These are phyloP conservation scores for Wickerhamiella infanticola DNA, from an alignment of 1,139 yeast genomes.

Conservation along the genomic window DNA sequence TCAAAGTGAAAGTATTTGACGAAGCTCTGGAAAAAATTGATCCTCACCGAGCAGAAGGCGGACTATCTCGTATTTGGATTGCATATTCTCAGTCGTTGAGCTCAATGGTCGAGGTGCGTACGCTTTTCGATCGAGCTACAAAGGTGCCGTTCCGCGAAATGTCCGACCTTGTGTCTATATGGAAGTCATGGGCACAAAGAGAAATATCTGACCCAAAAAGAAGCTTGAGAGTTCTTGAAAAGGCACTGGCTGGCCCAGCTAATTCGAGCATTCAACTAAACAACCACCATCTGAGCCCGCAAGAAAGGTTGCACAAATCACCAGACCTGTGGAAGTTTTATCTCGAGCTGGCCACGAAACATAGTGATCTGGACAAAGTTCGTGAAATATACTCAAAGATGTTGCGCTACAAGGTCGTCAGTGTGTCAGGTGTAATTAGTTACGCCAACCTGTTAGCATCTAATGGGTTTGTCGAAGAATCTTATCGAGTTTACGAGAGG, in stretches of 20 bases:
- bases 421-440: neutral
- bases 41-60: slow-evolving; percentile 1
- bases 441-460: neutral
- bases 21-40: slow-evolving; percentile 7
- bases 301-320: slow-evolving; percentile 1
- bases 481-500: slow-evolving; percentile 1
- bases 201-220: neutral
- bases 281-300: slow-evolving; percentile 1
- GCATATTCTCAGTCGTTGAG: slow-evolving; percentile 2
- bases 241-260: slow-evolving; percentile 1
- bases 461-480: neutral
- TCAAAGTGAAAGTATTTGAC: slow-evolving; percentile 9
- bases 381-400: slow-evolving; percentile 6
- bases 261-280: slow-evolving; percentile 2
- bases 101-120: slow-evolving; percentile 3
- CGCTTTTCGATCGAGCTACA: neutral
- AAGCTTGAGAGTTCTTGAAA: slow-evolving; percentile 3
- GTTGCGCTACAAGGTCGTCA: neutral
- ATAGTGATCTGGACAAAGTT: neutral
- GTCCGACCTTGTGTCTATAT: neutral
- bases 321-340: slow-evolving; percentile 8
- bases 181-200: slow-evolving; percentile 1
- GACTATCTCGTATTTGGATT: neutral
- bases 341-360: neutral
- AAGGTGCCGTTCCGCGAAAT: neutral